phyloP scores from a whole-genome alignment of 805 yeast genomes.

The Suhomyces faveliae region DNA sequence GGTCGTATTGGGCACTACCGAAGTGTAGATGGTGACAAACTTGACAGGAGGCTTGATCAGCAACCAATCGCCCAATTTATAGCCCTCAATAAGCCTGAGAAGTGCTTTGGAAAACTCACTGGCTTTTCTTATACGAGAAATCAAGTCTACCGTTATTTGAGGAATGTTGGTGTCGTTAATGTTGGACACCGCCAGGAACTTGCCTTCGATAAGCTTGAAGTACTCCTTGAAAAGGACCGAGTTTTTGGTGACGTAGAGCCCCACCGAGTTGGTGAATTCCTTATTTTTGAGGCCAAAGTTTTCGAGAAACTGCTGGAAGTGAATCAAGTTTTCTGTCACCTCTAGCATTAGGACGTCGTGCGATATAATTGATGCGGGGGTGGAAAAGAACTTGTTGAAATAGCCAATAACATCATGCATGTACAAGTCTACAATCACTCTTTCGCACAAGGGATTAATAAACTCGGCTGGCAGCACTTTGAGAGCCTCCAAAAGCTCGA shows the following conservation, averaged over 20 bases:
- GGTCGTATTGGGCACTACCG: slow-evolving; percentile 42
- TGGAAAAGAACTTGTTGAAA: slow-evolving; percentile 15
- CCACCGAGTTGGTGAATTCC: slow-evolving; percentile 10
- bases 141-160: slow-evolving; percentile 68
- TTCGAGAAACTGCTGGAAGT: slow-evolving; percentile 21
- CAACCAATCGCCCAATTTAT: slow-evolving; percentile 68
- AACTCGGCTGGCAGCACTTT: slow-evolving; percentile 8
- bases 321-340: slow-evolving; percentile 44
- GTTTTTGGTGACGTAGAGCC: slow-evolving; percentile 19
- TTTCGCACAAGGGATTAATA: slow-evolving; percentile 10
- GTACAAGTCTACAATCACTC: slow-evolving; percentile 11
- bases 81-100: slow-evolving; percentile 45
- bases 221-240: slow-evolving; percentile 53
- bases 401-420: slow-evolving; percentile 13
- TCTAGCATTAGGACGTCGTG: slow-evolving; percentile 35
- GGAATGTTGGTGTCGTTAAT: slow-evolving; percentile 68
- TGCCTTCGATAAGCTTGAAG: slow-evolving; percentile 52
- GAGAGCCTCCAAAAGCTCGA: slow-evolving; percentile 41
- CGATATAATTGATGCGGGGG: slow-evolving; percentile 11
- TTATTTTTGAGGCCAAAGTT: slow-evolving; percentile 9
- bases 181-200: slow-evolving; percentile 44
- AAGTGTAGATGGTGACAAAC: slow-evolving; percentile 44
- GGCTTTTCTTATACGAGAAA: slow-evolving; percentile 64
- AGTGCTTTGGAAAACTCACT: slow-evolving; percentile 61
- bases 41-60: slow-evolving; percentile 55